These are phyloP conservation scores for Darksidea phi DNA, from an alignment of 495 filamentous ascomycete species.

Conservation along the genomic window DNA sequence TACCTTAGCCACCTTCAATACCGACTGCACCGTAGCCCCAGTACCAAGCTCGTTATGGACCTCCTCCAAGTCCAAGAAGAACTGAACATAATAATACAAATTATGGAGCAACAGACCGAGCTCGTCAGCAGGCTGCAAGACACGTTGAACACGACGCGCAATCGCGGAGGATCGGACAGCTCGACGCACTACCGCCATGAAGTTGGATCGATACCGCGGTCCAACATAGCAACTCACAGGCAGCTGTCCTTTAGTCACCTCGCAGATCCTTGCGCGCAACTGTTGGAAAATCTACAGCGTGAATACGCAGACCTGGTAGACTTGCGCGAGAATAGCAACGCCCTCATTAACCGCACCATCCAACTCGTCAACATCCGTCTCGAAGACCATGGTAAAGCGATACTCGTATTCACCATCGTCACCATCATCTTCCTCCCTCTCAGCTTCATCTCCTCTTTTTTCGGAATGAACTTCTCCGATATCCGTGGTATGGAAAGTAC, in stretches of 20 bases:
- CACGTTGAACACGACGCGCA: slow-evolving; percentile 9
- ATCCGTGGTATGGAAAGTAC: slow-evolving; percentile 43
- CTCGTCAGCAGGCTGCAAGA: slow-evolving; percentile 36
- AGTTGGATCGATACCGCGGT: slow-evolving; percentile 15
- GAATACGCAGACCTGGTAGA: slow-evolving; percentile 43
- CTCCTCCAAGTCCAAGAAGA: slow-evolving; percentile 46
- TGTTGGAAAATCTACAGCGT: slow-evolving; percentile 43
- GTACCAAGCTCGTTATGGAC: slow-evolving; percentile 46
- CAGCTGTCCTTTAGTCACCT: slow-evolving; percentile 38
- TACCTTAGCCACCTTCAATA: slow-evolving; percentile 45
- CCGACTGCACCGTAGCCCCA: slow-evolving; percentile 43
- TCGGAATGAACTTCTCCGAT: slow-evolving; percentile 48
- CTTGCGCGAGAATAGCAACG: slow-evolving; percentile 44
- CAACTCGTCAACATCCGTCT: slow-evolving; percentile 47
- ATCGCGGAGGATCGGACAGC: slow-evolving; percentile 6
- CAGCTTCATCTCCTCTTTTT: slow-evolving; percentile 45
- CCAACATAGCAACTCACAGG: slow-evolving; percentile 28
- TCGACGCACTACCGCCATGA: not conserved
- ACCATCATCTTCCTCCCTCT: slow-evolving; percentile 47
- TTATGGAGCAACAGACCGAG: slow-evolving; percentile 46
- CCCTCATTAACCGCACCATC: slow-evolving; percentile 45
- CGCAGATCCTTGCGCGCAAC: slow-evolving; percentile 38
- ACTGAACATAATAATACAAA: slow-evolving; percentile 43
- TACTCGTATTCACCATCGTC: slow-evolving; percentile 47
- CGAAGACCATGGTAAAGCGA: slow-evolving; percentile 47